phyloP scores from a whole-genome alignment of 2,329 filamentous ascomycete genomes.

The Westerdykella ornata region DNA sequence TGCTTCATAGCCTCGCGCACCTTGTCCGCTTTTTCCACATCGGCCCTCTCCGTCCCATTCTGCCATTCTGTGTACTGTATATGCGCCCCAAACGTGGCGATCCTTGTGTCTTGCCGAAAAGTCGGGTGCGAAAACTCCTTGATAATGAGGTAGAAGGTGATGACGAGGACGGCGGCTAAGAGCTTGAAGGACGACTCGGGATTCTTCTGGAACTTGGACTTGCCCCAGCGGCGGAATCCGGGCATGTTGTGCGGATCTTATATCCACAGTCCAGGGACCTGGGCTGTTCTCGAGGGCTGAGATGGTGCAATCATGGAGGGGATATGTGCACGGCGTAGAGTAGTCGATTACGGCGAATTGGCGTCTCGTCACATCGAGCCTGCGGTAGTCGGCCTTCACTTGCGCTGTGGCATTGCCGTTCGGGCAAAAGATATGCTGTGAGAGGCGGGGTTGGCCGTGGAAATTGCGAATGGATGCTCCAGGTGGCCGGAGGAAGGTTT shows the following conservation, averaged over 20 bases:
- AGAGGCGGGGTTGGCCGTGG: not conserved
- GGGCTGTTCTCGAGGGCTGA: no score
- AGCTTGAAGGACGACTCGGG: slow-evolving; percentile 40
- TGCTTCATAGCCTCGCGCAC: slow-evolving; percentile 38
- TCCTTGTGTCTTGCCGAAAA: slow-evolving; percentile 11
- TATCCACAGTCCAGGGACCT: no score
- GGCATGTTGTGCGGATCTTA: slow-evolving; percentile 18
- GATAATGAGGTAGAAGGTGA: slow-evolving; percentile 38
- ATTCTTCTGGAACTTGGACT: slow-evolving; percentile 35
- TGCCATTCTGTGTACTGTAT: slow-evolving; percentile 32
- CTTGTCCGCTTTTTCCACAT: slow-evolving; percentile 27
- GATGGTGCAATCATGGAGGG: no score
- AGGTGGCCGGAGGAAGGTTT: no score
- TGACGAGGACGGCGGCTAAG: slow-evolving; percentile 35
- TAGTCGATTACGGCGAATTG: no score
- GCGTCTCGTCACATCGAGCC: no score
- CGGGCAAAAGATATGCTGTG: not conserved
- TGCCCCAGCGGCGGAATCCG: slow-evolving; percentile 34
- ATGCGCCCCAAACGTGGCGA: slow-evolving; percentile 16
- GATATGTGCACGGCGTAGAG: no score
- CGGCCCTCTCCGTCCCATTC: slow-evolving; percentile 31
- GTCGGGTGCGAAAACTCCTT: slow-evolving; percentile 33
- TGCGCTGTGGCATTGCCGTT: no score
- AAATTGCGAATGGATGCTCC: not conserved
- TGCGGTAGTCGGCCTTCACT: no score